Conservation (phyloP, 768 basidiomycete species). For the Amanita brunnescens region DNA sequence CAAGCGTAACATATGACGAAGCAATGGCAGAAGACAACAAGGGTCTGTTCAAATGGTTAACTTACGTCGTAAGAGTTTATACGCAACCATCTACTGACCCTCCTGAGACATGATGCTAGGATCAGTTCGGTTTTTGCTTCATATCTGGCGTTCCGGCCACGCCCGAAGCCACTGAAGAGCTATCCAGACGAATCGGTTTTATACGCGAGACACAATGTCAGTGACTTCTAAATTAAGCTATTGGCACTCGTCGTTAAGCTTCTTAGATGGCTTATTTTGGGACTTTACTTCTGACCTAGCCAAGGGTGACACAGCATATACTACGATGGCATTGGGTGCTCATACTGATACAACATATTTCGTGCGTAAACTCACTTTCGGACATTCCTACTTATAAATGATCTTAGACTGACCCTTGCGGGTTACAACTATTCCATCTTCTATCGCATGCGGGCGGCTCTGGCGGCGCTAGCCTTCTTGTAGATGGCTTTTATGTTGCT, state of each 20-base stretch:
- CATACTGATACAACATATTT: constrained; percentile 70
- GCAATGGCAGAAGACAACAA: constrained; percentile 56
- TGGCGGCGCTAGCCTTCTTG: constrained; percentile 86
- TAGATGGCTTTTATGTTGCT: constrained; percentile 93
- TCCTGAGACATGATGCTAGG: constrained; percentile 31
- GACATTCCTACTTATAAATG: not conserved
- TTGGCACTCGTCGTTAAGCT: constrained; percentile 1
- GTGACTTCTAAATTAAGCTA: constrained; percentile 8
- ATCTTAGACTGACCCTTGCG: constrained; percentile 79
- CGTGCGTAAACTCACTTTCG: constrained; percentile 27
- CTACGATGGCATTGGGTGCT: constrained; percentile 75
- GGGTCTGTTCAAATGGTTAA: constrained; percentile 75
- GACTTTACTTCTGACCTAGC: constrained; percentile 89
- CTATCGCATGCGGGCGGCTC: constrained; percentile 73
- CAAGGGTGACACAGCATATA: constrained; percentile 93
- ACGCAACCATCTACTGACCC: not conserved
- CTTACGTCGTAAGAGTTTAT: constrained; percentile 56
- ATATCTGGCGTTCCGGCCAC: constrained; percentile 73
- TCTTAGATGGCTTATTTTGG: constrained; percentile 88
- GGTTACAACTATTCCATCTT: constrained; percentile 94
- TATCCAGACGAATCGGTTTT: constrained; percentile 70
- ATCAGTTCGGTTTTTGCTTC: constrained; percentile 85
- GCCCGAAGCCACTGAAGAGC: constrained; percentile 75
- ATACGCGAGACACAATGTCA: constrained; percentile 74
- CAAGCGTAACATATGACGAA: constrained; percentile 63